A percentile compares a stretch with the other conserved stretches of the same genome.
Conservation (phyloP, 1,139 yeast genomes). For the Debaryomyces sp. region DNA sequence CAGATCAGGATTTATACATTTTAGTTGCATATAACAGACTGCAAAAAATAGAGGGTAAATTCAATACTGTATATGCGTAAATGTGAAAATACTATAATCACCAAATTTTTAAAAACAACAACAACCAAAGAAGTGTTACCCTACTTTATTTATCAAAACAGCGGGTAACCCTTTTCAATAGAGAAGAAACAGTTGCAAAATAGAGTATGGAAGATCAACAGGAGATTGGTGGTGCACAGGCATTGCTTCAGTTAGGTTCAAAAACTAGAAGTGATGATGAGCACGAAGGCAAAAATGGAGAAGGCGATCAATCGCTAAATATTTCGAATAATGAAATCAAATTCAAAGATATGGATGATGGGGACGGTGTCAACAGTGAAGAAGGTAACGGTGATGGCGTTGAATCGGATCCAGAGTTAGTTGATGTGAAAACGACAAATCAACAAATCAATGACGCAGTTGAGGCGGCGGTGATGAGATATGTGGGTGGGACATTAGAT, state of each 20-base stretch:
- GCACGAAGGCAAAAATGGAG: conserved; percentile 11
- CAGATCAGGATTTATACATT: background rate
- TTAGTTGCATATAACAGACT: background rate
- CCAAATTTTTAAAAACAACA: background rate
- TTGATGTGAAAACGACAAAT: conserved; percentile 31
- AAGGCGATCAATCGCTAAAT: conserved; percentile 7
- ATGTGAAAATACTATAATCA: background rate
- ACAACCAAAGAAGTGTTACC: conserved; percentile 11
- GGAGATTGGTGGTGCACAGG: conserved; percentile 51
- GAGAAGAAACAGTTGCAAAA: conserved; percentile 14
- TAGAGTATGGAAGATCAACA: conserved; percentile 36
- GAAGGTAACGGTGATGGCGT: conserved; percentile 13
- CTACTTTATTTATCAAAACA: conserved; percentile 14
- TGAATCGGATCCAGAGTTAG: conserved; percentile 22
- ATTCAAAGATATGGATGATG: conserved; percentile 12
- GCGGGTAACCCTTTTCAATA: conserved; percentile 23
- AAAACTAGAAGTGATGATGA: conserved; percentile 28
- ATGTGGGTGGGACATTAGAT: conserved; percentile 63
- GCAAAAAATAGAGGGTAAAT: background rate
- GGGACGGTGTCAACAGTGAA: conserved; percentile 11
- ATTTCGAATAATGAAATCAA: conserved; percentile 4
- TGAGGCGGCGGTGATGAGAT: conserved; percentile 75
- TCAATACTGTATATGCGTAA: background rate
- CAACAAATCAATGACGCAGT: conserved; percentile 56
- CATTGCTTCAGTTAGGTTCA: conserved; percentile 44